phyloP scores from a whole-genome alignment of 2,329 filamentous ascomycete genomes.

The Graphilbum ipis-grandicollis region DNA sequence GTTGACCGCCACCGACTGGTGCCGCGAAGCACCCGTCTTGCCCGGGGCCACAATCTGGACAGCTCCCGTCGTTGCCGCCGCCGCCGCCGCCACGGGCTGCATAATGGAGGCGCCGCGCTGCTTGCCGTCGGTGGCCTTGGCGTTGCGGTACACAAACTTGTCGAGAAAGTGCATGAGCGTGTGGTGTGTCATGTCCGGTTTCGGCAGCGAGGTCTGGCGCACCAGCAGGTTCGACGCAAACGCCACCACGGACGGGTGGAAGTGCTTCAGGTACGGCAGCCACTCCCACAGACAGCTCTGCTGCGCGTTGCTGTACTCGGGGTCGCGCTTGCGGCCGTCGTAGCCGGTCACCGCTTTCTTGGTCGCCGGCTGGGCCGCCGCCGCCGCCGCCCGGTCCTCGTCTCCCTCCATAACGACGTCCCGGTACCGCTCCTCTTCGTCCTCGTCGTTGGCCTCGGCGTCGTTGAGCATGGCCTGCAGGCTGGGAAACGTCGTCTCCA shows the following conservation, averaged over 20 bases:
- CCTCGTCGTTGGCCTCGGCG: constrained; percentile 60
- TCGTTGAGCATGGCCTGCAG: constrained; percentile 64
- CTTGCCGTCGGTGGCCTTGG: constrained; percentile 39
- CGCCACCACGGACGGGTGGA: constrained; percentile 80
- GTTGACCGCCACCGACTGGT: constrained; percentile 42
- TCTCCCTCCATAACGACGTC: constrained; percentile 42
- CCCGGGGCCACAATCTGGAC: constrained; percentile 39
- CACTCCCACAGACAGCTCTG: constrained; percentile 87
- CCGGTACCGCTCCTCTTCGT: constrained; percentile 42
- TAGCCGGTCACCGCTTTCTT: constrained; percentile 29
- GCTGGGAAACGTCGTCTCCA: constrained; percentile 64
- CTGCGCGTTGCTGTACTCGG: constrained; percentile 85
- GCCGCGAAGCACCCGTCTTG: constrained; percentile 21
- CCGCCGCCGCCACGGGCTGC: constrained; percentile 57
- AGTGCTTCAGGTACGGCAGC: constrained; percentile 65
- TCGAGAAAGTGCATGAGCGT: constrained; percentile 91
- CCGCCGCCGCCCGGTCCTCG: constrained; percentile 30
- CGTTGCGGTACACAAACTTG: constrained; percentile 94
- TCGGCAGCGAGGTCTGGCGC: constrained; percentile 56
- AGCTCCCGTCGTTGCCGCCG: constrained; percentile 19
- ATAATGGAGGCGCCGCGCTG: constrained; percentile 80
- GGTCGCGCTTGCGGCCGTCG: constrained; percentile 80
- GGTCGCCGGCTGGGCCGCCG: constrained; percentile 20
- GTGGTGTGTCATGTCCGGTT: constrained; percentile 80
- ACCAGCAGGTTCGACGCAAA: constrained; percentile 59